These are phyloP conservation scores for Apiospora marii DNA, from an alignment of 2,329 filamentous ascomycete genomes.

Conservation along the genomic window DNA sequence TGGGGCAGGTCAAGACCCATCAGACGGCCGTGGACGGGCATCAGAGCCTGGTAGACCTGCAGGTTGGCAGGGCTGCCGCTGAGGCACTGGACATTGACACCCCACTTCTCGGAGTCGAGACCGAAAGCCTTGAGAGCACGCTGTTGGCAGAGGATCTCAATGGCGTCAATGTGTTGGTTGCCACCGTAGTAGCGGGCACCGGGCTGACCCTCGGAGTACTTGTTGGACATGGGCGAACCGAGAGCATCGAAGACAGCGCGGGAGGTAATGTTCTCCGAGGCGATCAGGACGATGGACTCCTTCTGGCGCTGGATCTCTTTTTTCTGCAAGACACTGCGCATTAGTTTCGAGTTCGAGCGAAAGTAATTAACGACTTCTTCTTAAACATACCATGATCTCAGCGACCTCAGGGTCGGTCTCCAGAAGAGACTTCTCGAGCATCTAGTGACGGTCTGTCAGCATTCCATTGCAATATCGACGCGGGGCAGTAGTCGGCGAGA, in stretches of 20 bases:
- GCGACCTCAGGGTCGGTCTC: constrained; percentile 94
- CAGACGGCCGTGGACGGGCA: constrained; percentile 92
- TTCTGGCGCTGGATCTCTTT: constrained; percentile 95
- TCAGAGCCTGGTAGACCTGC: constrained; percentile 97
- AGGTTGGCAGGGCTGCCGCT: constrained; percentile 95
- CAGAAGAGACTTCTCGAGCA: constrained; percentile 94
- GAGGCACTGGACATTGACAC: constrained; percentile 97
- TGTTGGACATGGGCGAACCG: constrained; percentile 95
- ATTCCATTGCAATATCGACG: constrained; percentile 32
- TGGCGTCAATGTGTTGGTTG: constrained; percentile 97
- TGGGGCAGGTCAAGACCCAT: constrained; percentile 97
- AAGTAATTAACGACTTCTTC: background rate
- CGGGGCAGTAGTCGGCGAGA: constrained; percentile 19
- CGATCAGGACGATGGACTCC: constrained; percentile 98
- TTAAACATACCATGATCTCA: constrained; percentile 83
- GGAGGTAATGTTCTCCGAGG: constrained; percentile 99
- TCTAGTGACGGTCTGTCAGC: constrained; percentile 58
- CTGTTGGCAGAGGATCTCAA: constrained; percentile 93
- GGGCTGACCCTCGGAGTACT: constrained; percentile 99
- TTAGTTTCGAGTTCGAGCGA: constrained; percentile 37
- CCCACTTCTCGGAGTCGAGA: constrained; percentile 88
- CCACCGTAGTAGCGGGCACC: constrained; percentile 99
- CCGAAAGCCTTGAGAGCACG: constrained; percentile 93
- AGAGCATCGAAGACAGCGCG: constrained; percentile 97
- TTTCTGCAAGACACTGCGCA: constrained; percentile 63